phyloP scores from a whole-genome alignment of 2,329 filamentous ascomycete species.

The Aspergillus neotritici region DNA sequence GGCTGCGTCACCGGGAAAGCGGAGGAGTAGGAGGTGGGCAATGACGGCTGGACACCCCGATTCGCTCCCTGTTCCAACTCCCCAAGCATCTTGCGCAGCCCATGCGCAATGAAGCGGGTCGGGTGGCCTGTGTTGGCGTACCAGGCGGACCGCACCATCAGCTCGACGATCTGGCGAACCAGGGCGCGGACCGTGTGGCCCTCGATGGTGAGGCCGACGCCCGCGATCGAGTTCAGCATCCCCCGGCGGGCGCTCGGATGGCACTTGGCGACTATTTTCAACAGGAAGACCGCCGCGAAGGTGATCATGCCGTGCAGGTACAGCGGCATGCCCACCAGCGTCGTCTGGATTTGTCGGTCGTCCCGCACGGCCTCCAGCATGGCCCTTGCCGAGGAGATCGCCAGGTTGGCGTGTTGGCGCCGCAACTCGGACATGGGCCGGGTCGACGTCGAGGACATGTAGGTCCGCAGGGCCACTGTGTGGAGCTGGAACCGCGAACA shows the following conservation, averaged over 20 bases:
- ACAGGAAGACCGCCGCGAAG: conserved; percentile 42
- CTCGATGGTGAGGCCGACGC: conserved; percentile 31
- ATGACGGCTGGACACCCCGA: conserved; percentile 18
- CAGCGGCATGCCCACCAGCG: conserved; percentile 40
- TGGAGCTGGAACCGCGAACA: conserved; percentile 49
- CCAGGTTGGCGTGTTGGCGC: conserved; percentile 41
- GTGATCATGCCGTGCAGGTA: conserved; percentile 46
- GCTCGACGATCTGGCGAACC: conserved; percentile 30
- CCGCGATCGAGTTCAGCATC: conserved; percentile 35
- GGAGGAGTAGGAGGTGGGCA: not conserved
- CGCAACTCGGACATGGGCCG: conserved; percentile 41
- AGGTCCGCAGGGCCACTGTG: conserved; percentile 46
- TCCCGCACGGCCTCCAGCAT: conserved; percentile 40
- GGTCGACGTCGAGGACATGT: conserved; percentile 34
- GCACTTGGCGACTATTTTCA: conserved; percentile 41
- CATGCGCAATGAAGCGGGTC: conserved; percentile 37
- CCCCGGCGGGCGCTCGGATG: conserved; percentile 32
- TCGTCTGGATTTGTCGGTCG: conserved; percentile 40
- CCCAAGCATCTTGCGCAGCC: conserved; percentile 35
- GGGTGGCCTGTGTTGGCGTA: conserved; percentile 38
- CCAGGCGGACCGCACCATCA: conserved; percentile 37
- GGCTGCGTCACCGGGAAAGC: conserved; percentile 16
- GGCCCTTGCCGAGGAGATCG: conserved; percentile 39
- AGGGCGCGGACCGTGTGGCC: conserved; percentile 31
- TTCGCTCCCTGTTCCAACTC: conserved; percentile 38